Base-by-base conservation (phyloP, 768 basidiomycete species). In the Panaeolus cyanescens region DNA sequence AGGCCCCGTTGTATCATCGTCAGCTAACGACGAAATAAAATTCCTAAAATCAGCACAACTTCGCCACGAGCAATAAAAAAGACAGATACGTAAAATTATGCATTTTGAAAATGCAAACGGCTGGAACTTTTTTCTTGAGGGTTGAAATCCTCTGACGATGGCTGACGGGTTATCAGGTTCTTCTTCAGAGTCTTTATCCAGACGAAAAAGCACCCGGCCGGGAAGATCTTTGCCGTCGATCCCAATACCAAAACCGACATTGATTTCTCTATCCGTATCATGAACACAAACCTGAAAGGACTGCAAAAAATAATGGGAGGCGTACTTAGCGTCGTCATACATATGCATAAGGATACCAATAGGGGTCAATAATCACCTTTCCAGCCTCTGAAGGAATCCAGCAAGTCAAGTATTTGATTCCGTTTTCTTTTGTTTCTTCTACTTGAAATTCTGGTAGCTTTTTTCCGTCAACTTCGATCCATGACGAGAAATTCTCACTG, bases 321-420 rank as follows among this genome's bases (percentile, higher is more conserved):
- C 5, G 8, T 8, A 37, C 15, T n/a, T 20, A 32, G 20, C 32
- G 8, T 28, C 30, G 25, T 3, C 53, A 25, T n/a, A 17, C 17
- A 54, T 33, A 17, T 15, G 59, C 25, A 31, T 55, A 15, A 22
- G 32, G 20, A 15, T 22, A 37, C 5, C 42, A 32, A 19, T 22
- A 3, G 28, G 12, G 19, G n/a, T n/a, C 12, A 56, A 32, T 13
- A 55, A 61, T 28, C 19, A 64, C 66, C 54, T 65, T 67, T 15
- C 66, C 66, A 7, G 58, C 64, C 40, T 67, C 64, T 28, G 66
- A 67, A 15, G 66, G 62, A 36, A 75, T 67, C 71, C 71, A 75
- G 56, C 72, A 73, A 5, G 68, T 67, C 2, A 63, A 65, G 9
- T 50, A 50, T 56, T 63, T 34, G 15, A 30, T 68, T 3, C 65